These are phyloP conservation scores for Aspergillus versicolor DNA, from an alignment of 2,329 filamentous ascomycete species.

Conservation along the genomic window DNA sequence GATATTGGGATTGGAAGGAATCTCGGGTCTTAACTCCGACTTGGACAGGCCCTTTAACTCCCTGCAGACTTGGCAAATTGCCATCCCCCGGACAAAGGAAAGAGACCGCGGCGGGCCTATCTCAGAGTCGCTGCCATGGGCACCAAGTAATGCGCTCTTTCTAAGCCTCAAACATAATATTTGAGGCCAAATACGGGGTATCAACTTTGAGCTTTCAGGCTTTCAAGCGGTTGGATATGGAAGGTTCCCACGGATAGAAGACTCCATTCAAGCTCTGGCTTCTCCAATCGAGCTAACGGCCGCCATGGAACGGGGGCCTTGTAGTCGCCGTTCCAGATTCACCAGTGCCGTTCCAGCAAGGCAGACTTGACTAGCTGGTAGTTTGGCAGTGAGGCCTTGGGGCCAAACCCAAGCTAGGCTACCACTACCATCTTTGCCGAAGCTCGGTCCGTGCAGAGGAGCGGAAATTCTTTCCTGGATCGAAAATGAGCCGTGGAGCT, in stretches of 20 bases:
- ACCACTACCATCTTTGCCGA: not conserved
- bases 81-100: no score
- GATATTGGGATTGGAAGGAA: not conserved
- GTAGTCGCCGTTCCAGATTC: not conserved
- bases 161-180: not conserved
- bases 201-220: no score
- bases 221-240: no score
- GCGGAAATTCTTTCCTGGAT: no score
- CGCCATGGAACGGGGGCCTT: not conserved
- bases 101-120: no score
- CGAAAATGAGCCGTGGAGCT: no score
- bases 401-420: not conserved
- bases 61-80: no score
- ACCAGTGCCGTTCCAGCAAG: not conserved
- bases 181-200: not conserved
- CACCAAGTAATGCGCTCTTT: no score
- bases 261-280: not conserved
- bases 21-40: not conserved
- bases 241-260: not conserved
- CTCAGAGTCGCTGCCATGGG: no score
- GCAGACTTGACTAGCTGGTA: not conserved
- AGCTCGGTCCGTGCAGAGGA: not conserved
- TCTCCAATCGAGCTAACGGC: not conserved
- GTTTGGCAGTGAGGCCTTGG: not conserved
- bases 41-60: no score